Conservation (phyloP, 345 rosid species). For the Reutealis trisperma region DNA sequence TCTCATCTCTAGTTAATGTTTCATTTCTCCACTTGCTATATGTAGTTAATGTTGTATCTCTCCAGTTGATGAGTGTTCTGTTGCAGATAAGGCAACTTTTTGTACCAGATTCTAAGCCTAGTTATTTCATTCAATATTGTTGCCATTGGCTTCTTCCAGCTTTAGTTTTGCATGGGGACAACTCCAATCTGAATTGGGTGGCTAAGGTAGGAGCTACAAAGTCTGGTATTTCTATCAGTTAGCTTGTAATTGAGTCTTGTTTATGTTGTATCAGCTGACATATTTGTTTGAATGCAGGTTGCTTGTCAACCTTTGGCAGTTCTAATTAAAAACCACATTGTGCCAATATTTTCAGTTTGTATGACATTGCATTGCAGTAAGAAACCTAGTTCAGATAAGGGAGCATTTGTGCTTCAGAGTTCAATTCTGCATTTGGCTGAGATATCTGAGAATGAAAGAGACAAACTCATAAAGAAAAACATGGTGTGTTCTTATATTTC, state of each 20-base stretch:
- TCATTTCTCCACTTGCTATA: background rate
- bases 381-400: constrained; percentile 58
- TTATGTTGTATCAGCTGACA: constrained; percentile 10
- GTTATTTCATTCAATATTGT: constrained; percentile 73
- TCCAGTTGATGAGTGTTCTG: constrained; percentile 8
- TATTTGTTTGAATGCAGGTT: constrained; percentile 52
- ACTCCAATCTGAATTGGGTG: constrained; percentile 64
- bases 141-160: constrained; percentile 94
- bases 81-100: constrained; percentile 71
- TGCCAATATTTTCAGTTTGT: constrained; percentile 80
- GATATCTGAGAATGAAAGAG: constrained; percentile 80
- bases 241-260: background rate
- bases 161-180: constrained; percentile 60
- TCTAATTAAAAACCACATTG: constrained; percentile 71
- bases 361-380: constrained; percentile 74
- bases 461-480: constrained; percentile 73
- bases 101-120: constrained; percentile 62
- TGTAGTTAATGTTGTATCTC: background rate
- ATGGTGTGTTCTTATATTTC: constrained; percentile 55
- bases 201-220: constrained; percentile 55
- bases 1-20: background rate
- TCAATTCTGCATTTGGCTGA: constrained; percentile 60
- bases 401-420: constrained; percentile 67
- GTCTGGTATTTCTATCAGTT: background rate
- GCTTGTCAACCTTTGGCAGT: constrained; percentile 57